Base-by-base conservation (phyloP, 176 grass and related monocot species). In the Ampelocalamus luodianensis region DNA sequence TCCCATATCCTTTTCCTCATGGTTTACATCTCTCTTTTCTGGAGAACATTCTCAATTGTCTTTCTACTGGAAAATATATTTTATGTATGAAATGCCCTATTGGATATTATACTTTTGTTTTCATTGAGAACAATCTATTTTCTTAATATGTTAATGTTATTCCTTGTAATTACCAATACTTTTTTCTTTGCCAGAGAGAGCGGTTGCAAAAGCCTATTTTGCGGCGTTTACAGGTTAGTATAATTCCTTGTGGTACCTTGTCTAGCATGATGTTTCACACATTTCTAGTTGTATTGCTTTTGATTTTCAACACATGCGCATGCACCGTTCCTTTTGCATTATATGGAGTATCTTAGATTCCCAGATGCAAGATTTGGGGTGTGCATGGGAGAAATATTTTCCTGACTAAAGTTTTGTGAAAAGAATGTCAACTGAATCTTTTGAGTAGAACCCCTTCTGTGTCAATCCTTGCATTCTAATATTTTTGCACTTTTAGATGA, bases 191-290 rank as follows among this genome's bases (percentile, higher is more conserved):
- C 83, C 81, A 98, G 96, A 85, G 96, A 82, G 96, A 98, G 58
- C 88, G 81, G 20, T 98, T 91, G 96, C 96, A 95, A 89, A 95
- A 95, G 59, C 93, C 96, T 85, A 95, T 98, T 93, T 83, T 98
- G 80, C 96, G 96, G 34, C 89, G 84, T 36, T 89, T 98, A 68
- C 96, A 98, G 93, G 93, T 98, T 67, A 88, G 89, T 8, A 46
- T 68, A 63, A 82, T 59, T 67, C 36, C 46, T 69, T 64, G 70
- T 54, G 8, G 43, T 68, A 79, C 69, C 77, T 68, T 65, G 77
- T 85, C 87, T 68, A 79, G 63, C 3, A 27, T 68, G 53, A 77
- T 37, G 51, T 29, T 67, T 46, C 59, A 49, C 20, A 62, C 27
- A 89, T 70, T 53, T 53, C n/a, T 40, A 40, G 26, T 26, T 65